Percentiles rank a stretch among this genome's conserved stretches.
phyloP scores from a whole-genome alignment of 2,329 filamentous ascomycete species.

The Phyllosticta capitalensis region DNA sequence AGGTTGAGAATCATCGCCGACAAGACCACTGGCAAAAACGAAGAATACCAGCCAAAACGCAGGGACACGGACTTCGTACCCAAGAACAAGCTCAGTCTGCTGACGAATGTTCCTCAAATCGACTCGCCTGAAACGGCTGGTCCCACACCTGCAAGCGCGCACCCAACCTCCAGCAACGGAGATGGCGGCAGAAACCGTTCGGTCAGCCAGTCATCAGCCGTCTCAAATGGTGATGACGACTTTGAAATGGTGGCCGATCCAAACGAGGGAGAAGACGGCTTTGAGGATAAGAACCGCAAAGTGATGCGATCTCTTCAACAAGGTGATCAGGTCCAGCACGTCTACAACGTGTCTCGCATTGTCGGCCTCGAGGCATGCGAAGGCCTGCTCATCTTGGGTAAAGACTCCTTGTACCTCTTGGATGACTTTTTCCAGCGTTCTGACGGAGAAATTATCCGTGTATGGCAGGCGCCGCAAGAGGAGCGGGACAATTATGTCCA shows the following conservation, averaged over 20 bases:
- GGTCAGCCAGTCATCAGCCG: constrained; percentile 33
- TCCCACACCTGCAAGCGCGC: constrained; percentile 16
- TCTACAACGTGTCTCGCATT: constrained; percentile 92
- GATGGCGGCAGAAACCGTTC: constrained; percentile 26
- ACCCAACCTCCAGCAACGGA: constrained; percentile 12
- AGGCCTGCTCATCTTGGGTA: constrained; percentile 85
- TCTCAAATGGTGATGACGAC: constrained; percentile 62
- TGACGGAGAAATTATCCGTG: constrained; percentile 93
- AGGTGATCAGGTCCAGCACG: constrained; percentile 83
- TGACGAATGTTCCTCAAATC: constrained; percentile 32
- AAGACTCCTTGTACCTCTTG: constrained; percentile 84
- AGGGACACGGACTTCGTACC: constrained; percentile 48
- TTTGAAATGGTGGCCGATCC: constrained; percentile 95
- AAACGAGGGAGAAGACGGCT: constrained; percentile 71
- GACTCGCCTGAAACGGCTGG: constrained; percentile 15
- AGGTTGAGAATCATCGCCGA: constrained; percentile 79
- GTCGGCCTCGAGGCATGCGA: constrained; percentile 90
- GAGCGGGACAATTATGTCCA: constrained; percentile 93
- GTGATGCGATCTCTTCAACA: constrained; percentile 90
- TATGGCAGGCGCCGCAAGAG: constrained; percentile 83
- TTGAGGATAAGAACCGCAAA: constrained; percentile 96
- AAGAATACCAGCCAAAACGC: constrained; percentile 77
- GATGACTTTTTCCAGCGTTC: constrained; percentile 93
- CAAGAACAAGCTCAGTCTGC: constrained; percentile 37
- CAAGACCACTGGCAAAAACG: constrained; percentile 49